phyloP scores from a whole-genome alignment of 2,329 filamentous ascomycete species.

The Stagonosporopsis cucurbitacearum region DNA sequence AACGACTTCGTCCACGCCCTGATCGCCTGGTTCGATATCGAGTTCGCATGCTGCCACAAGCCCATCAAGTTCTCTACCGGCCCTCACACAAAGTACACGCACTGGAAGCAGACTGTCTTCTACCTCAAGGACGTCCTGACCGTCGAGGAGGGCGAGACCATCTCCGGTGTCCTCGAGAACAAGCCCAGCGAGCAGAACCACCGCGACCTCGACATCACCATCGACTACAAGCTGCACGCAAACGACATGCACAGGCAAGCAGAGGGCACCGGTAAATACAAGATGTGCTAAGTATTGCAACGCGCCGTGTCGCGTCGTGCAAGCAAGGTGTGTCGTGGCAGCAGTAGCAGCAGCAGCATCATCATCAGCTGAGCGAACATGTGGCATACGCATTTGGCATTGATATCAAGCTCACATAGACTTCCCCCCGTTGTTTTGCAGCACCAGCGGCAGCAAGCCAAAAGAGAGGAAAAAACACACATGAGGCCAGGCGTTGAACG shows the following conservation, averaged over 20 bases:
- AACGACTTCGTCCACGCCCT: slow-evolving; percentile 96
- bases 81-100: slow-evolving; percentile 97
- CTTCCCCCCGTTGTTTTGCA: background rate
- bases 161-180: slow-evolving; percentile 77
- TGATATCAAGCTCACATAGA: slow-evolving; percentile 15
- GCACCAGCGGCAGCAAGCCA: background rate
- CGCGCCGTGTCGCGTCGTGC: slow-evolving; percentile 1
- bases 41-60: slow-evolving; percentile 98
- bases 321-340: background rate
- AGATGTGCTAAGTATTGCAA: slow-evolving; percentile 58
- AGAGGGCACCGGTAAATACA: slow-evolving; percentile 78
- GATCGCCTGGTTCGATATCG: slow-evolving; percentile 99
- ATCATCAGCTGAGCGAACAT: slow-evolving; percentile 6
- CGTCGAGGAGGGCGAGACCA: slow-evolving; percentile 83
- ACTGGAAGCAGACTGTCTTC: slow-evolving; percentile 99
- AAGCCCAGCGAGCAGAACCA: slow-evolving; percentile 93
- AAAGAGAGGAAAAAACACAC: background rate
- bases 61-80: slow-evolving; percentile 95
- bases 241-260: slow-evolving; percentile 73
- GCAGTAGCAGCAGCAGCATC: background rate
- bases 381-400: slow-evolving; percentile 16
- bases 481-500: slow-evolving; percentile 16
- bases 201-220: slow-evolving; percentile 89
- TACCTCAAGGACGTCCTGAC: slow-evolving; percentile 94
- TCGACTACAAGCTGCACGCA: slow-evolving; percentile 82